A percentile compares a stretch with the other conserved stretches of the same genome.
These are phyloP conservation scores for Coemansia sp. DNA, from an alignment of 192 early-diverging fungal genomes.

Conservation along the genomic window DNA sequence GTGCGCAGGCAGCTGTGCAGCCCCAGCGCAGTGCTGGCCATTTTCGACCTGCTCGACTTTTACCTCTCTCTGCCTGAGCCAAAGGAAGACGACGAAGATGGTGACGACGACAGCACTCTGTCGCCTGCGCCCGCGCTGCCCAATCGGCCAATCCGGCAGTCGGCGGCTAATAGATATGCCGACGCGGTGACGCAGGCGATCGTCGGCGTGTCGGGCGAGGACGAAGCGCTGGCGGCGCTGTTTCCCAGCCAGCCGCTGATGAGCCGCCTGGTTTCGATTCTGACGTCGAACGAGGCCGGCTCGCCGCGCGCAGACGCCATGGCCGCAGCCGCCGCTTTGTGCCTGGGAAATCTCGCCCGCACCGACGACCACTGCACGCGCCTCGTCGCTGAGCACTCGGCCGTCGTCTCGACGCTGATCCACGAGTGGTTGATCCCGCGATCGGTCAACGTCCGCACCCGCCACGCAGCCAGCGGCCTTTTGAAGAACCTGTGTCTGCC, in stretches of 20 bases:
- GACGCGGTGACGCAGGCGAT: constrained; percentile 45
- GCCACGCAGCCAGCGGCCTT: constrained; percentile 64
- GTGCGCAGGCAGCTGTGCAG: constrained; percentile 35
- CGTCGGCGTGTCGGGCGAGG: constrained; percentile 42
- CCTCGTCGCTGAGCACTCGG: constrained; percentile 58
- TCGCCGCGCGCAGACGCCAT: constrained; percentile 9
- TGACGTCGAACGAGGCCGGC: constrained; percentile 10
- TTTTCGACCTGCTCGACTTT: constrained; percentile 36
- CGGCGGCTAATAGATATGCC: constrained; percentile 16
- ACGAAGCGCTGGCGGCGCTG: constrained; percentile 32
- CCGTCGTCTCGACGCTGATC: constrained; percentile 57
- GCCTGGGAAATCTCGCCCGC: constrained; percentile 70
- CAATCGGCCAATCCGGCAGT: constrained; percentile 27
- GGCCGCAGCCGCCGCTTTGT: constrained; percentile 58
- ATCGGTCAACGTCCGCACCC: constrained; percentile 36
- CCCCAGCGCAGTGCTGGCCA: constrained; percentile 20
- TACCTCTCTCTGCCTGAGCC: neutral
- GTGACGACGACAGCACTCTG: neutral
- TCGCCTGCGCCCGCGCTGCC: constrained; percentile 14
- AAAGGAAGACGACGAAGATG: neutral
- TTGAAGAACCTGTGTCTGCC: constrained; percentile 70
- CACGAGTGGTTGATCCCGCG: constrained; percentile 54
- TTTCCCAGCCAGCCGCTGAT: constrained; percentile 21
- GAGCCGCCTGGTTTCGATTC: constrained; percentile 17
- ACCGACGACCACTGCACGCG: constrained; percentile 65